These are phyloP conservation scores for Pseudozyma tsukubaensis DNA, from an alignment of 1,284 basidiomycete species.

Conservation along the genomic window DNA sequence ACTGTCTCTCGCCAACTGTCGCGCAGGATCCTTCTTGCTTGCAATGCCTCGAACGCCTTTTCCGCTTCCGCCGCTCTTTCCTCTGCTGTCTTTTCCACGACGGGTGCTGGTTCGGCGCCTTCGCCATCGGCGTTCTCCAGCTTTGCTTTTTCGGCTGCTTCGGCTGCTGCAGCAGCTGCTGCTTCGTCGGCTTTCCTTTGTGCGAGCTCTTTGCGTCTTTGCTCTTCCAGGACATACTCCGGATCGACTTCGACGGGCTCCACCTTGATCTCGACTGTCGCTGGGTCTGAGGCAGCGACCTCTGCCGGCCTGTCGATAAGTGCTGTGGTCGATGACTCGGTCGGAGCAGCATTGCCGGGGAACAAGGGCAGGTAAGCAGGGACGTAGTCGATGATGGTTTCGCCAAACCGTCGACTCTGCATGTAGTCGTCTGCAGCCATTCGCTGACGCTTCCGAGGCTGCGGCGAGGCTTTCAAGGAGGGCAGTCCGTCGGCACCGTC, in stretches of 20 bases:
- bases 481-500: background rate
- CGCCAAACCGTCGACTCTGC: constrained; percentile 23
- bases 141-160: constrained; percentile 22
- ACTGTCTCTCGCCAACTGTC: constrained; percentile 44
- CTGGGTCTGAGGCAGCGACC: background rate
- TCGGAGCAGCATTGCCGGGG: constrained; percentile 1
- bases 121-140: constrained; percentile 17
- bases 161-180: constrained; percentile 31
- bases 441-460: constrained; percentile 17
- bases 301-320: too few relatives aligned
- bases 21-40: constrained; percentile 42
- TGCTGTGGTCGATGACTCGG: background rate
- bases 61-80: constrained; percentile 50
- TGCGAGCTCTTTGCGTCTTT: constrained; percentile 32
- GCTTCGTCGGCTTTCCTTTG: constrained; percentile 43
- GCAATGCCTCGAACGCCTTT: constrained; percentile 47
- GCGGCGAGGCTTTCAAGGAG: background rate
- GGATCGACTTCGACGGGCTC: constrained; percentile 38
- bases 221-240: constrained; percentile 40
- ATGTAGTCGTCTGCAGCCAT: background rate
- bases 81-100: constrained; percentile 40
- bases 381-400: constrained; percentile 39
- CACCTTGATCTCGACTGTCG: background rate
- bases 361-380: constrained; percentile 40
- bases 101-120: constrained; percentile 11